Evolutionary conservation across 1,284 basidiomycete genomes (phyloP).

Genomic region (Naganishia albida): DNA sequence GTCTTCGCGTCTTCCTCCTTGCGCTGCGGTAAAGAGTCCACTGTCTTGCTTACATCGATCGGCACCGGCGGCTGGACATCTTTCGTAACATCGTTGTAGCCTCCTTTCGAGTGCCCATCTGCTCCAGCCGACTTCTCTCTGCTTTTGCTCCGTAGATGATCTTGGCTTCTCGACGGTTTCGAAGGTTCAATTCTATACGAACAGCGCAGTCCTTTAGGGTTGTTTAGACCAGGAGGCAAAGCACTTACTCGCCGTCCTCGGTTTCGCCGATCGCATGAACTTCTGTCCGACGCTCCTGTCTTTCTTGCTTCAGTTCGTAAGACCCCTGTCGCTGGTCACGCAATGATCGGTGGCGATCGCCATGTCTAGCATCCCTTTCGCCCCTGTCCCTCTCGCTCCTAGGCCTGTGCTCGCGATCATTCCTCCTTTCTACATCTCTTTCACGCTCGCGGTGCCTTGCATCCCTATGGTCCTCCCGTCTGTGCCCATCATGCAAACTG

Average conservation of each 20-base stretch:
- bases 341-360: neutral
- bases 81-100: slow-evolving; percentile 34
- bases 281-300: slow-evolving; percentile 8
- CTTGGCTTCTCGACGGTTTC: neutral
- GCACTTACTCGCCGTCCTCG: slow-evolving; percentile 38
- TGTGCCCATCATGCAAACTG: slow-evolving; percentile 41
- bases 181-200: slow-evolving; percentile 5
- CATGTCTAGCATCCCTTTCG: slow-evolving; percentile 6
- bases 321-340: neutral
- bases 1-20: slow-evolving; percentile 32
- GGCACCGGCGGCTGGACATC: slow-evolving; percentile 34
- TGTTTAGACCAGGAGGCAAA: neutral
- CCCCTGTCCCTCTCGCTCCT: slow-evolving; percentile 13
- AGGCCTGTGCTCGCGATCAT: neutral
- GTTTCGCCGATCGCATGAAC: slow-evolving; percentile 20
- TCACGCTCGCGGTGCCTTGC: slow-evolving; percentile 42
- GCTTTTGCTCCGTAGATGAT: too few species aligned
- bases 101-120: slow-evolving; percentile 35
- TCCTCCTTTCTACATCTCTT: slow-evolving; percentile 27
- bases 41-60: slow-evolving; percentile 60
- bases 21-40: slow-evolving; percentile 66
- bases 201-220: too few species aligned
- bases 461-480: slow-evolving; percentile 49
- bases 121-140: slow-evolving; percentile 32
- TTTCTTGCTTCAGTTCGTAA: slow-evolving; percentile 29